Base-by-base conservation (phyloP, 495 filamentous ascomycete genomes). In the Schizothecium vesticola region DNA sequence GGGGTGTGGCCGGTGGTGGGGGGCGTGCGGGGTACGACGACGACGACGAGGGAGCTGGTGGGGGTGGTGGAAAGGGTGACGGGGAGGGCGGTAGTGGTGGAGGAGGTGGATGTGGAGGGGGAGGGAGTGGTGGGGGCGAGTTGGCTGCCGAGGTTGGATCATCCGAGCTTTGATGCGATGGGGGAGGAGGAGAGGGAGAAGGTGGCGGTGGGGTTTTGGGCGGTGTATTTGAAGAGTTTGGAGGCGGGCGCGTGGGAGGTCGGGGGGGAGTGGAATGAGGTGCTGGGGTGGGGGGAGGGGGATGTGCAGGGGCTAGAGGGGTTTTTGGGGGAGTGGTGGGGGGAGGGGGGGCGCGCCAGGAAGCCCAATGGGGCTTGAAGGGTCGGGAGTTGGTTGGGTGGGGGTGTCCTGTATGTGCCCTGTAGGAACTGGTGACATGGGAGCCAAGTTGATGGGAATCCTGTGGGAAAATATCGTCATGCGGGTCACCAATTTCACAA, bases 1-100 rank as follows among this genome's bases (percentile, higher is more conserved):
- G 86, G 85, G 36, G 33, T 10, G 12, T 43, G 33, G 33, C 33
- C 33, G 16, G 33, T 43, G 4, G 4, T 16, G 33, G 33, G 43
- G 6, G 43, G 43, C 0, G 43, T 51, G 6, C 6, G 43, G 6
- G 43, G 43, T 16, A n/a, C 6, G 43, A 51, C 43, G 43, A 2
- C 1, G 16, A 7, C 43, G 43, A 51, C 19, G 16, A 2, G 43
- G 43, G 43, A 51, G 43, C 7, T 51, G 43, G 43, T 51, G 5
- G 7, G 1, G 43, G 33, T 16, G 3, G 33, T 43, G 33, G 33
- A 43, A 13, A 6, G 43, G 43, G 43, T 51, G 43, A 51, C 16
- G 19, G 43, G 43, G 2, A 0, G 43, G 19, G 16, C 5, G 43
- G 43, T 51, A 0, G n/a, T 4, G 43, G 43, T 51, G 19, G 43